Evolutionary conservation across 2,329 filamentous ascomycete species (phyloP).

Genomic region (Macrophomina pseudophaseolina): DNA sequence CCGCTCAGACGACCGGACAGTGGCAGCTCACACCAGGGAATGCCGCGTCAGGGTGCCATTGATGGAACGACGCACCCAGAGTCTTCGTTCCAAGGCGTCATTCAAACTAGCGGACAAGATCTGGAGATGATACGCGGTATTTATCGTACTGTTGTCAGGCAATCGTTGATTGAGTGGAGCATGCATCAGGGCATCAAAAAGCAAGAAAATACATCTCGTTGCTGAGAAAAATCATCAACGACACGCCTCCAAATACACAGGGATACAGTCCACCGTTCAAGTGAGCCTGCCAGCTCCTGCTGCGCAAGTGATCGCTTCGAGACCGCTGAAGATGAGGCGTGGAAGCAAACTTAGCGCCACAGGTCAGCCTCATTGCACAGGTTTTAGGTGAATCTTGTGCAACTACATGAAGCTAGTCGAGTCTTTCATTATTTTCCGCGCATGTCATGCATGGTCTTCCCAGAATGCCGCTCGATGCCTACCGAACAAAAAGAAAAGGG

Average conservation of each 20-base stretch:
- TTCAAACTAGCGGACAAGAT: neutral
- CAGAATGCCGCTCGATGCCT: neutral
- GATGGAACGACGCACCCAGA: neutral
- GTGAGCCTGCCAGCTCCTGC: neutral
- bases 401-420: neutral
- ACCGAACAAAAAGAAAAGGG: neutral
- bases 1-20: neutral
- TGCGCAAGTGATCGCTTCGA: neutral
- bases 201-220: neutral
- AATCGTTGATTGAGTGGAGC: neutral
- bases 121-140: neutral
- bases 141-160: neutral
- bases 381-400: slow-evolving; percentile 9
- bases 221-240: neutral
- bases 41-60: neutral
- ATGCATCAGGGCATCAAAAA: neutral
- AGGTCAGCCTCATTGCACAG: neutral
- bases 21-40: neutral
- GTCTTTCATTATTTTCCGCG: neutral
- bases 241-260: neutral
- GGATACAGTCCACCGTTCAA: neutral
- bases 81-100: neutral
- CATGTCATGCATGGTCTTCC: neutral
- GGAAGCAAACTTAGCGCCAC: neutral
- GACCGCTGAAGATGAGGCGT: neutral